Conservation (phyloP, 495 filamentous ascomycete genomes). For the Annulohypoxylon nitens region DNA sequence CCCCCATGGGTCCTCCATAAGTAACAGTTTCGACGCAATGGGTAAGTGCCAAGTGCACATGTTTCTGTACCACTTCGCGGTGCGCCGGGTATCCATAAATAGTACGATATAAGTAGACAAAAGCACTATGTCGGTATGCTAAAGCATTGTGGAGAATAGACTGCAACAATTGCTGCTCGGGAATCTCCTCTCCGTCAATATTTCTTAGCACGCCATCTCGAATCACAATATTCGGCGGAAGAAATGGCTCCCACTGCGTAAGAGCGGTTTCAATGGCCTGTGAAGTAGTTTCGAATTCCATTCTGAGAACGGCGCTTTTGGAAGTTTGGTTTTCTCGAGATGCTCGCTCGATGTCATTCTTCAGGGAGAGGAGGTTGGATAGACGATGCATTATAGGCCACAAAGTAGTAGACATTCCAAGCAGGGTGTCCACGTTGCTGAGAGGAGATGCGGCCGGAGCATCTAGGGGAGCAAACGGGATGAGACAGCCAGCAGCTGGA, state of each 20-base stretch:
- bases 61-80: slow-evolving; percentile 63
- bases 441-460: slow-evolving; percentile 59
- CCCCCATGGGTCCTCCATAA: slow-evolving; percentile 68
- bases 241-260: slow-evolving; percentile 64
- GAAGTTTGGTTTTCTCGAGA: slow-evolving; percentile 51
- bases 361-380: slow-evolving; percentile 66
- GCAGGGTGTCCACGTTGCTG: slow-evolving; percentile 68
- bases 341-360: slow-evolving; percentile 63
- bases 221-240: slow-evolving; percentile 48
- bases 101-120: slow-evolving; percentile 72
- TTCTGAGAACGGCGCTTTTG: slow-evolving; percentile 65
- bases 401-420: slow-evolving; percentile 72
- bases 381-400: slow-evolving; percentile 75
- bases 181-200: slow-evolving; percentile 34
- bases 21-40: slow-evolving; percentile 67
- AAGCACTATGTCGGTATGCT: slow-evolving; percentile 71
- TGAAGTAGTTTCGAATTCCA: slow-evolving; percentile 67
- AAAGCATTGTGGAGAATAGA: slow-evolving; percentile 71
- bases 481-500: slow-evolving; percentile 59
- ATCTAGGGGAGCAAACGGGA: slow-evolving; percentile 62
- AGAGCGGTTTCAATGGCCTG: slow-evolving; percentile 69
- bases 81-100: slow-evolving; percentile 61
- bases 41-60: slow-evolving; percentile 61
- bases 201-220: slow-evolving; percentile 28
- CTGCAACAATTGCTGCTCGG: slow-evolving; percentile 54